Conservation (phyloP, 2,329 filamentous ascomycete species). For the Cercospora nicotianae region DNA sequence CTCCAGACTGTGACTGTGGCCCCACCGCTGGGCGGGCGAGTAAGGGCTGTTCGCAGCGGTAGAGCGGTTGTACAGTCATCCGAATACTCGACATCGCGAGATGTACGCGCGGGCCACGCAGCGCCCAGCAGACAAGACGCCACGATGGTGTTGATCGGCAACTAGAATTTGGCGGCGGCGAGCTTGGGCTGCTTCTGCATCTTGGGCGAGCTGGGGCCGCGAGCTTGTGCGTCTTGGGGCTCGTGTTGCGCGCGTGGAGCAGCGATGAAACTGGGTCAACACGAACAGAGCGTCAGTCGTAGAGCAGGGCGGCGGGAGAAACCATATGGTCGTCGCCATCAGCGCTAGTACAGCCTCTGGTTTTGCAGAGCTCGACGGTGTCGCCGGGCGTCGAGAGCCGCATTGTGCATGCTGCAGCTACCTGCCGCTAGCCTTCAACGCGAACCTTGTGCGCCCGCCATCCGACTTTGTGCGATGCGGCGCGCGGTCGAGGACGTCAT, state of each 20-base stretch:
- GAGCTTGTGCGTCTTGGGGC: background rate
- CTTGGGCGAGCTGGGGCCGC: background rate
- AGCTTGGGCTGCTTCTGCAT: constrained; percentile 1
- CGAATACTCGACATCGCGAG: background rate
- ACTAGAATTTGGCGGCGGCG: background rate
- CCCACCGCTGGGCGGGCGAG: background rate
- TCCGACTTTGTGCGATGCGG: constrained; percentile 17
- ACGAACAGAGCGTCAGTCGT: background rate
- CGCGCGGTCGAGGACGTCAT: constrained; percentile 10
- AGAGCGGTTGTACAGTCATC: background rate
- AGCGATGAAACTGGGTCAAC: background rate
- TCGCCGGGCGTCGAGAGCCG: constrained; percentile 13
- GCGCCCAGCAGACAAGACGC: background rate
- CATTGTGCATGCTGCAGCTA: constrained; percentile 10
- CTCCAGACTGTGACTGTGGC: background rate
- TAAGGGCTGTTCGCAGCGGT: background rate
- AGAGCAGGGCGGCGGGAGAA: background rate
- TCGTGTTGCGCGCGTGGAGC: background rate
- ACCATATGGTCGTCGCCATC: background rate
- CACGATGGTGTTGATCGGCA: constrained; percentile 2
- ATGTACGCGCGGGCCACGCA: background rate
- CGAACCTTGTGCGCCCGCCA: constrained; percentile 25
- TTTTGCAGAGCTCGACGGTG: background rate
- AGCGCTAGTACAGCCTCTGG: constrained; percentile 6
- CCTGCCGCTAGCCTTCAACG: constrained; percentile 21